Conservation (phyloP, 2,329 filamentous ascomycete genomes). For the Geoglossum cookeanum region DNA sequence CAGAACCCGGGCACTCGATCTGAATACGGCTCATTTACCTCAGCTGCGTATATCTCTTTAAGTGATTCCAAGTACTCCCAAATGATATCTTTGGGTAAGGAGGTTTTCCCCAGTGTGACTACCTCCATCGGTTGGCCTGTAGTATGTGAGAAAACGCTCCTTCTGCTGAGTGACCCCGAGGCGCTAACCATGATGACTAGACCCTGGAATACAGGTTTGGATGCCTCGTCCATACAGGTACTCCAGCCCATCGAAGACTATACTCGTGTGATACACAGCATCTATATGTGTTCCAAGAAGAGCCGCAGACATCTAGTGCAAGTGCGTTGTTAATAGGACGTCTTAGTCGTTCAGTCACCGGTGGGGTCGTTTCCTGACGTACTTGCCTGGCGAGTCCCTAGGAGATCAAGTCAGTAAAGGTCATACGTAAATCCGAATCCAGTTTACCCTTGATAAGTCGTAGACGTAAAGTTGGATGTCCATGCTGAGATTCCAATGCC, state of each 20-base stretch:
- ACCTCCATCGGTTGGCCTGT: conserved; percentile 52
- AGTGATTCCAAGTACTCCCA: conserved; percentile 76
- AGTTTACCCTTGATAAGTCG: conserved; percentile 43
- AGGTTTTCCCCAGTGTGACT: conserved; percentile 54
- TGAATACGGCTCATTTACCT: conserved; percentile 28
- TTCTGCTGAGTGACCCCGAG: not conserved
- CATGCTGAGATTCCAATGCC: conserved; percentile 29
- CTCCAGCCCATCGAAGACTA: conserved; percentile 68
- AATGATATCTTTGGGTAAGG: conserved; percentile 62
- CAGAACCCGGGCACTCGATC: not conserved
- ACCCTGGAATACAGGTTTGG: conserved; percentile 59
- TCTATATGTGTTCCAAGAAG: conserved; percentile 58
- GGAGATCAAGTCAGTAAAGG: conserved; percentile 5
- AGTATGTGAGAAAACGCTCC: not conserved
- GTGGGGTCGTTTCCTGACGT: conserved; percentile 10
- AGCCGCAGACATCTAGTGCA: conserved; percentile 30
- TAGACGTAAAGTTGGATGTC: conserved; percentile 63
- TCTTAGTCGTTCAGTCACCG: not conserved
- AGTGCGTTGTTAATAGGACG: not conserved
- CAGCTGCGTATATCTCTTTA: conserved; percentile 60
- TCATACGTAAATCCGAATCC: conserved; percentile 18
- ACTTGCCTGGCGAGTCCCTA: conserved; percentile 36
- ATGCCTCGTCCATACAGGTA: conserved; percentile 84
- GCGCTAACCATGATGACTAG: conserved; percentile 51
- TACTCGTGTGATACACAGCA: conserved; percentile 86